phyloP scores from a whole-genome alignment of 2,329 filamentous ascomycete genomes.

The Neofusicoccum umdonicola region DNA sequence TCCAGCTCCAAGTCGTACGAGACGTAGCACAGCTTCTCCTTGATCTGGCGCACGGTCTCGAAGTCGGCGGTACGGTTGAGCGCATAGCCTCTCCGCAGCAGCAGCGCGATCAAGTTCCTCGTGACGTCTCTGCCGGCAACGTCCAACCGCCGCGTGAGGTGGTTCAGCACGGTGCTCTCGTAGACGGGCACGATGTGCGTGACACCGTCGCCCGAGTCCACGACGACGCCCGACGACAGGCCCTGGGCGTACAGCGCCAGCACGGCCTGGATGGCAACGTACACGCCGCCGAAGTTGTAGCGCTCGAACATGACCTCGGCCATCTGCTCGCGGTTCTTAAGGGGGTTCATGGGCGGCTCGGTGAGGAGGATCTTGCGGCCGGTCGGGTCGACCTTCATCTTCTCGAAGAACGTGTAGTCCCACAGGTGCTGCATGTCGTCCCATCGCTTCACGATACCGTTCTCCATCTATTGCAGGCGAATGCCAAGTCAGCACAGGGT shows the following conservation, averaged over 20 bases:
- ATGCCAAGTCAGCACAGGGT: constrained; percentile 18
- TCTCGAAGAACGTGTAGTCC: constrained; percentile 98
- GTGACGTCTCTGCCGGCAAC: constrained; percentile 97
- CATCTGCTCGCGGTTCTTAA: constrained; percentile 97
- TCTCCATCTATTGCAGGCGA: constrained; percentile 73
- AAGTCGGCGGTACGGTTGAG: constrained; percentile 98
- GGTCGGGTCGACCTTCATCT: constrained; percentile 86
- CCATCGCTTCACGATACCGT: constrained; percentile 99
- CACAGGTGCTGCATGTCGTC: constrained; percentile 99
- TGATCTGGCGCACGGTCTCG: constrained; percentile 97
- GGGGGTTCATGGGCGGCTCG: constrained; percentile 95
- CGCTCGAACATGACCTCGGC: constrained; percentile 98
- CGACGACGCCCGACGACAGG: constrained; percentile 81
- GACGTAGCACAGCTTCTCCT: constrained; percentile 99
- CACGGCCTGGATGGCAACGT: constrained; percentile 96
- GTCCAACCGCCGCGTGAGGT: constrained; percentile 89
- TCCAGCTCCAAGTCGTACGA: constrained; percentile 97
- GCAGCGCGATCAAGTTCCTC: constrained; percentile 93
- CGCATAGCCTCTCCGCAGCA: constrained; percentile 90
- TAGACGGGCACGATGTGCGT: constrained; percentile 99
- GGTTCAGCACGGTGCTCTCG: constrained; percentile 95
- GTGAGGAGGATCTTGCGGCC: constrained; percentile 97
- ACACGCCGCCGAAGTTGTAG: constrained; percentile 93
- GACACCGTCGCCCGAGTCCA: constrained; percentile 96
- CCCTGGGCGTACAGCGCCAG: constrained; percentile 95